Evolutionary conservation across 495 filamentous ascomycete species (phyloP).

Genomic region (Penicillium manginii): DNA sequence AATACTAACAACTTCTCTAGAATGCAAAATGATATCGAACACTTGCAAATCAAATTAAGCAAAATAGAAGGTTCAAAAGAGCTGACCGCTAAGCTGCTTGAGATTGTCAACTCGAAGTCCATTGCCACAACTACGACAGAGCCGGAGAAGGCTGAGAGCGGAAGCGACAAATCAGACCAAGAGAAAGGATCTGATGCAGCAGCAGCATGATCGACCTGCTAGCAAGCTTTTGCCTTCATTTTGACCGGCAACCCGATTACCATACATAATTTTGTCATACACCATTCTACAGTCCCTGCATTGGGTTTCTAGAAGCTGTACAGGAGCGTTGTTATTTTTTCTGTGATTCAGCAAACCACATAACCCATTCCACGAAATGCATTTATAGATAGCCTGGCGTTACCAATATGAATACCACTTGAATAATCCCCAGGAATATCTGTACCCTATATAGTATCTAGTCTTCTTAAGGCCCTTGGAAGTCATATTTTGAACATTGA

Average conservation of each 20-base stretch:
- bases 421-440: not conserved
- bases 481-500: no score
- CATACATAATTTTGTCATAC: conserved; percentile 22
- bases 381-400: conserved; percentile 33
- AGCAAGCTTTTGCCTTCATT: conserved; percentile 9
- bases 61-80: conserved; percentile 82
- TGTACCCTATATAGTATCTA: not conserved
- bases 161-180: conserved; percentile 15
- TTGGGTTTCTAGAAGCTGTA: conserved; percentile 19
- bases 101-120: conserved; percentile 67
- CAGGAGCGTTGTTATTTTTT: conserved; percentile 18
- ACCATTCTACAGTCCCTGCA: not conserved
- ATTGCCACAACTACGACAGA: conserved; percentile 25
- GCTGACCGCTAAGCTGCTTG: conserved; percentile 66
- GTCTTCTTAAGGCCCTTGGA: no score
- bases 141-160: conserved; percentile 15
- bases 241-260: not conserved
- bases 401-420: conserved; percentile 14
- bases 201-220: no score
- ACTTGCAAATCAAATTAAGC: conserved; percentile 71
- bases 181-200: conserved; percentile 19
- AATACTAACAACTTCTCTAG: conserved; percentile 47
- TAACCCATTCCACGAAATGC: conserved; percentile 22
- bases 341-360: conserved; percentile 21
- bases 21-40: conserved; percentile 78